Conservation (phyloP, 2,329 filamentous ascomycete species). For the Raffaelea albimanens region DNA sequence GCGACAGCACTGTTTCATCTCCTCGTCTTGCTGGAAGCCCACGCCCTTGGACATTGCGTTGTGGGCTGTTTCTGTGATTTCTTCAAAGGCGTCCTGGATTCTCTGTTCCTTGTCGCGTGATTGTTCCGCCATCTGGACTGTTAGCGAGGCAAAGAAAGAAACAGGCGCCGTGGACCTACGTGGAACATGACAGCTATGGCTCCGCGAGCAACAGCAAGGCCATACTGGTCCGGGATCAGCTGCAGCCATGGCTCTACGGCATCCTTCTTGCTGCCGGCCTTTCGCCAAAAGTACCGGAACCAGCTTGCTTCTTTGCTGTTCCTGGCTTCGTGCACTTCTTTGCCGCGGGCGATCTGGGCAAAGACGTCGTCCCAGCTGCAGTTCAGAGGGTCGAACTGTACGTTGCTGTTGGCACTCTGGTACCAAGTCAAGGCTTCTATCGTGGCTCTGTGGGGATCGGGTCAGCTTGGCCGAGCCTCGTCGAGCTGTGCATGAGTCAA, state of each 20-base stretch:
- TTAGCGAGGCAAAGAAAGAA: no score
- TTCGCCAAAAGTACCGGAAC: conserved; percentile 7
- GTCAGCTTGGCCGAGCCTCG: no score
- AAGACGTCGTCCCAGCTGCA: conserved; percentile 8
- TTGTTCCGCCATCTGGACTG: conserved; percentile 4
- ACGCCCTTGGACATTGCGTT: conserved; percentile 6
- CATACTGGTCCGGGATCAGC: conserved; percentile 8
- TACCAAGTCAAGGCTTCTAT: conserved; percentile 1
- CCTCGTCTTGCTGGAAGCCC: conserved; percentile 1
- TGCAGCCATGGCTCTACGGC: conserved; percentile 7
- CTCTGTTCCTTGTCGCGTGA: conserved; percentile 4
- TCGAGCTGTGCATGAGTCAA: no score
- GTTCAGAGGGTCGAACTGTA: conserved; percentile 2
- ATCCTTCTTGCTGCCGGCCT: conserved; percentile 4
- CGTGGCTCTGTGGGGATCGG: neutral
- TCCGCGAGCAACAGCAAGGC: conserved; percentile 4
- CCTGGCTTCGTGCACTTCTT: conserved; percentile 3
- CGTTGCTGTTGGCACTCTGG: neutral
- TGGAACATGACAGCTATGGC: conserved; percentile 7
- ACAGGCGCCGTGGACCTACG: neutral
- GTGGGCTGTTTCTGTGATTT: conserved; percentile 5
- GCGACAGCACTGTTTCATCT: conserved; percentile 6
- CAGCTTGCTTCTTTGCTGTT: neutral
- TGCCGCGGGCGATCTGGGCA: conserved; percentile 3
- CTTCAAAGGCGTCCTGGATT: conserved; percentile 6